Base-by-base conservation (phyloP, 371 early-diverging fungal species). In the Actinomucor elegans region DNA sequence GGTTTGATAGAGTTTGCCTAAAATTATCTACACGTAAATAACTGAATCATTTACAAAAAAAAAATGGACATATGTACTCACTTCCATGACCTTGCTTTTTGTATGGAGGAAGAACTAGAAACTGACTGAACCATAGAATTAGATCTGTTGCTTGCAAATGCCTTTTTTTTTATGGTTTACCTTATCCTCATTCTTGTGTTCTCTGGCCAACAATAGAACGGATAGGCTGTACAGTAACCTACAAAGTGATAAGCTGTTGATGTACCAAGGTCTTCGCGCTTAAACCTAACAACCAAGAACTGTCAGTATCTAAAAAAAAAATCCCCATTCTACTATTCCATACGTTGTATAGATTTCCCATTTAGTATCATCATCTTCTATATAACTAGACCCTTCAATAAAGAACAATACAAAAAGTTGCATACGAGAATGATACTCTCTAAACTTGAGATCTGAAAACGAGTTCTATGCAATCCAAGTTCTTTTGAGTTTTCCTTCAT, bases 371-470 rank as follows among this genome's bases (percentile, higher is more conserved):
- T 81, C 77, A 15, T 85, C 89, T 33, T 97, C 92, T 44, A 97
- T 86, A 44, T 80, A 89, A 24, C 85, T 84, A n/a, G 92, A 90
- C 26, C 94, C 97, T 58, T 97, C 97, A 46, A 97, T 92, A 58
- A 83, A 94, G 27, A 90, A 83, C 46, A 93, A 73, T 12, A 88
- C 72, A 67, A 97, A 88, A 17, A 83, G 52, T 44, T 89, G 90
- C 66, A 94, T 69, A 28, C 93, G 77, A 33, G 69, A 76, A 70
- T 94, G 92, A 60, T 88, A 94, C 20, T 83, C 85, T 54, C 75
- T 64, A 55, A 92, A 90, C 15, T 80, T 69, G 8, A 75, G 80
- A 21, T 83, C 81, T 1, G 65, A 57, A 55, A 93, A 73, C 1
- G 58, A 55, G 9, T 54, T 32, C 66, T 66, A 42, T 11, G 10